Conservation (phyloP, 805 yeast genomes). For the Lipomyces sp. region DNA sequence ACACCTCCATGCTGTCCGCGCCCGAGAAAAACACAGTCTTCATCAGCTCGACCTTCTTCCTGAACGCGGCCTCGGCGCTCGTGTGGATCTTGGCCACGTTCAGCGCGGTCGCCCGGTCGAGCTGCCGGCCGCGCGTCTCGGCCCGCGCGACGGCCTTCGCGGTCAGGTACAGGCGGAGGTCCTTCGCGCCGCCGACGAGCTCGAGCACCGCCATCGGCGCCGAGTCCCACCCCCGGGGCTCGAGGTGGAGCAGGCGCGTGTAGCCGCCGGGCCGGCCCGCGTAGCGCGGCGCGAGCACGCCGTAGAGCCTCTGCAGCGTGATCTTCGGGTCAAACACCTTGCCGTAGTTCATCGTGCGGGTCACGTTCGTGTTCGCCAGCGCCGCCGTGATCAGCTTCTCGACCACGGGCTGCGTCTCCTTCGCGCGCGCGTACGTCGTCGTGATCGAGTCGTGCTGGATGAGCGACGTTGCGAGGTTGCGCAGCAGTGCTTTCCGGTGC, state of each 20-base stretch:
- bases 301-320: constrained; percentile 61
- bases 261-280: constrained; percentile 68
- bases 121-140: constrained; percentile 54
- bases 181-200: constrained; percentile 71
- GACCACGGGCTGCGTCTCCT: constrained; percentile 59
- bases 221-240: constrained; percentile 82
- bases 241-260: constrained; percentile 78
- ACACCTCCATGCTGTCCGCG: not conserved
- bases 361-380: constrained; percentile 38
- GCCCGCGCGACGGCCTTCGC: constrained; percentile 86
- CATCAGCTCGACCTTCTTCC: constrained; percentile 59
- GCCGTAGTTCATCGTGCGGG: constrained; percentile 38
- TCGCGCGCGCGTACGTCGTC: constrained; percentile 74
- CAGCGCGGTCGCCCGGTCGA: constrained; percentile 52
- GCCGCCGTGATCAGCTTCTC: constrained; percentile 64
- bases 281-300: constrained; percentile 64
- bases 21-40: constrained; percentile 42
- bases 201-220: constrained; percentile 89
- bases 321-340: constrained; percentile 49
- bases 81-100: constrained; percentile 54
- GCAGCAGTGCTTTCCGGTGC: constrained; percentile 37
- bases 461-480: constrained; percentile 64
- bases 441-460: constrained; percentile 67
- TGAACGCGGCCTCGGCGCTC: constrained; percentile 49
- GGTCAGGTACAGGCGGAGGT: constrained; percentile 68